phyloP scores from a whole-genome alignment of 768 basidiomycete genomes.

The Suillus americanus region DNA sequence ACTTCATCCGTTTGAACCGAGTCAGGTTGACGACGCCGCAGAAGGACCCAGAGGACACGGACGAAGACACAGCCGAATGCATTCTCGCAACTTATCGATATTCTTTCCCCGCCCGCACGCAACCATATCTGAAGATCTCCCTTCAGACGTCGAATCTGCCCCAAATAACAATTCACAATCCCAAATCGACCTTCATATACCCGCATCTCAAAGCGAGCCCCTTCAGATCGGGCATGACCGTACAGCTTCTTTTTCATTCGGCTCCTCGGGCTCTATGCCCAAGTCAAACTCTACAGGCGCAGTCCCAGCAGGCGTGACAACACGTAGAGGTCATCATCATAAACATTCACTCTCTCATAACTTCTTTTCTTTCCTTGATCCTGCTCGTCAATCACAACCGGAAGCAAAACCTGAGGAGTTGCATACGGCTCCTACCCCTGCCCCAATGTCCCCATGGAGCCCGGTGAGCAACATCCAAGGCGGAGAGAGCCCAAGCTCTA shows the following conservation, averaged over 20 bases:
- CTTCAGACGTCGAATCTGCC: slow-evolving; percentile 44
- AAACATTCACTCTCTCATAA: slow-evolving; percentile 94
- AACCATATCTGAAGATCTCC: slow-evolving; percentile 68
- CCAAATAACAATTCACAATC: slow-evolving; percentile 18
- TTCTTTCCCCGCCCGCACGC: slow-evolving; percentile 79
- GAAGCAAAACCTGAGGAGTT: slow-evolving; percentile 34
- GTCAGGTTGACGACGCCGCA: slow-evolving; percentile 19
- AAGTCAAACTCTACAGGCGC: slow-evolving; percentile 20
- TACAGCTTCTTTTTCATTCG: slow-evolving; percentile 60
- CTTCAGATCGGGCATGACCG: slow-evolving; percentile 39
- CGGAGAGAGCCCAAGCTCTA: background rate
- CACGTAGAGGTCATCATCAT: slow-evolving; percentile 76
- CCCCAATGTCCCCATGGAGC: slow-evolving; percentile 68
- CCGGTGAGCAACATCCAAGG: slow-evolving; percentile 24
- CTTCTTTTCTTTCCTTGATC: slow-evolving; percentile 94
- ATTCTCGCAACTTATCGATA: slow-evolving; percentile 88
- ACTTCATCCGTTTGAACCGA: slow-evolving; percentile 17
- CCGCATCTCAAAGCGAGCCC: slow-evolving; percentile 38
- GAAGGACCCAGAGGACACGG: slow-evolving; percentile 17
- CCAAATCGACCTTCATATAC: slow-evolving; percentile 37
- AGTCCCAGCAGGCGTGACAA: slow-evolving; percentile 25
- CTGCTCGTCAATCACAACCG: slow-evolving; percentile 26
- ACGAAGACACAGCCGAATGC: slow-evolving; percentile 68
- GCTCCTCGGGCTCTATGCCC: slow-evolving; percentile 32
- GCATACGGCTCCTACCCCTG: slow-evolving; percentile 58